Percentiles rank a stretch among this genome's conserved stretches.
These are phyloP conservation scores for Amanita inopinata DNA, from an alignment of 768 basidiomycete species.

Conservation along the genomic window DNA sequence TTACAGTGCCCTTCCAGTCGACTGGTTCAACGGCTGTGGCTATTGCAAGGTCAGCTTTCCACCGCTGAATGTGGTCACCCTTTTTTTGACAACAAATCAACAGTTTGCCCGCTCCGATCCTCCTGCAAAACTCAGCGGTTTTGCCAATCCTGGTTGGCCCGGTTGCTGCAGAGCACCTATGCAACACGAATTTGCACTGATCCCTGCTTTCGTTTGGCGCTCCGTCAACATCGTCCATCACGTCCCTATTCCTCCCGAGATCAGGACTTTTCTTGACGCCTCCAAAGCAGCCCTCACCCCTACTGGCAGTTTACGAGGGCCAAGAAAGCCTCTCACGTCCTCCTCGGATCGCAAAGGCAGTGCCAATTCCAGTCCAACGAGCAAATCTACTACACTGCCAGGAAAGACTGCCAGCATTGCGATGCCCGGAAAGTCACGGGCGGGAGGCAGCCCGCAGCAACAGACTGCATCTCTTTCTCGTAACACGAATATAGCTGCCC, in stretches of 20 bases:
- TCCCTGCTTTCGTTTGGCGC: constrained; percentile 71
- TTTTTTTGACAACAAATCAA: constrained; percentile 17
- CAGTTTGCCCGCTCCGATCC: constrained; percentile 68
- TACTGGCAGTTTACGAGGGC: constrained; percentile 2
- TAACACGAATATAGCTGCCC: constrained; percentile 28
- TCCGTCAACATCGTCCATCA: constrained; percentile 69
- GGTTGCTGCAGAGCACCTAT: constrained; percentile 80
- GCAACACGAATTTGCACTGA: constrained; percentile 45
- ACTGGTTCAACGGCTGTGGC: constrained; percentile 79
- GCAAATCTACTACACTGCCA: constrained; percentile 28
- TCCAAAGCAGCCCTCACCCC: constrained; percentile 23
- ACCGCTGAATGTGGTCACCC: constrained; percentile 6
- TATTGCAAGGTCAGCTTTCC: constrained; percentile 68
- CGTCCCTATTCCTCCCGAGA: constrained; percentile 61
- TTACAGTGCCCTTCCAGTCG: constrained; percentile 35
- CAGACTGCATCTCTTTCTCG: constrained; percentile 30
- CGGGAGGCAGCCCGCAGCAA: constrained; percentile 45
- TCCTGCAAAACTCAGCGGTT: constrained; percentile 41
- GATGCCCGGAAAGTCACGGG: constrained; percentile 35
- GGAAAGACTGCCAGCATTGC: constrained; percentile 21
- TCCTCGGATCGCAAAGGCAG: constrained; percentile 38
- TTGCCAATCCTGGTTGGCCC: constrained; percentile 75
- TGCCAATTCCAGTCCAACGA: constrained; percentile 32
- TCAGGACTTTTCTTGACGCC: constrained; percentile 59
- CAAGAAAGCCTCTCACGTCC: constrained; percentile 21